Evolutionary conservation across 192 early-diverging fungal species (phyloP), one percentile per base, ranked within the genome.

Genomic region (Dissophora ornata): DNA sequence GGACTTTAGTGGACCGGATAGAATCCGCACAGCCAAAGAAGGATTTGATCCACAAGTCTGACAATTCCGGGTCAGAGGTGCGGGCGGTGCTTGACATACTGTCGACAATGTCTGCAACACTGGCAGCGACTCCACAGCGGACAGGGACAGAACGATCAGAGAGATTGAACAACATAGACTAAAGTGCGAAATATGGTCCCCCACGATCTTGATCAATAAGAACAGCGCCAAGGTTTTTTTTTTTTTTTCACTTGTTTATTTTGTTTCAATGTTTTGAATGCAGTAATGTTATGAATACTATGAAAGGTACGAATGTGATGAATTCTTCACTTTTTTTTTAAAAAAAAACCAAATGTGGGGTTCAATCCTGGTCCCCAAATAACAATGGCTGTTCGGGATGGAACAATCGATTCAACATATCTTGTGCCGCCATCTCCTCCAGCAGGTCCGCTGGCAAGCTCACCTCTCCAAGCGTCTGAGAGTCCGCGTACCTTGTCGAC

Each of bases 391-490:
- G 53, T 1, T 57, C 29, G 2, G n/a, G 5, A 44, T 57, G 28
- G 16, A 71, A 57, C 19, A 71, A 9, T 4, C 28, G 18, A 11
- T 15, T 30, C 4, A 44, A 10, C 28, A 44, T 15, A 9, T 71
- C 54, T 5, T 71, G 19, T 0, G 46, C 69, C 13, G 61, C 60
- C 47, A 71, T 9, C 45, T 71, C 69, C 1, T 33, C 61, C 22
- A 54, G 36, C 2, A 71, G 15, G 0, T 50, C 61, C 15, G 44
- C 46, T 2, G 69, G 69, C 25, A 71, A 1, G 10, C 19, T 13
- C 11, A 71, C 16, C 24, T 44, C 61, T 41, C 18, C 32, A 3
- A 28, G 11, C 5, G 9, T 25, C 13, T 57, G 54, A 11, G 28
- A 4, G 7, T 33, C 36, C 4, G 15, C n/a, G n/a, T n/a, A n/a